Evolutionary conservation across 306 rosid species (phyloP).

Genomic region (Styphnolobium japonicum): DNA sequence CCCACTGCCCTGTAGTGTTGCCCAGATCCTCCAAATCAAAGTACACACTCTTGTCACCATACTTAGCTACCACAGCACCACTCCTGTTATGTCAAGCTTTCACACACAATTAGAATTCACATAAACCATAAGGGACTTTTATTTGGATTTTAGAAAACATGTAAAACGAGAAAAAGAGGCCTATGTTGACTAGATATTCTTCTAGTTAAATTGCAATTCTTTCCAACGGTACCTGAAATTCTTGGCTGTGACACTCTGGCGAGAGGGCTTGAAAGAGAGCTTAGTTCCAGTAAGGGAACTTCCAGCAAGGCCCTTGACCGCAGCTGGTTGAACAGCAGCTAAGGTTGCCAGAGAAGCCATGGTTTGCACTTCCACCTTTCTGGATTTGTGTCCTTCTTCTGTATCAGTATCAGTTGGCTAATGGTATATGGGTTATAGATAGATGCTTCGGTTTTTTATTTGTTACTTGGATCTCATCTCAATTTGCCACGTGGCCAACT

Average conservation of each 20-base stretch:
- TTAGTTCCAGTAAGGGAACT: conserved; percentile 69
- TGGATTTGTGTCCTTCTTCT: no score
- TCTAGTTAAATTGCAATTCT: not conserved
- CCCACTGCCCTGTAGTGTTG: conserved; percentile 98
- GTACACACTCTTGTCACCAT: conserved; percentile 95
- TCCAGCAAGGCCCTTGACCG: conserved; percentile 69
- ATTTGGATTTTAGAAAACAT: not conserved
- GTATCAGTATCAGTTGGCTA: not conserved
- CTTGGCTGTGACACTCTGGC: conserved; percentile 59
- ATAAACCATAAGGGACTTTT: not conserved
- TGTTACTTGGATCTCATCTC: conserved; percentile 39
- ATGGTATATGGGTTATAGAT: no score
- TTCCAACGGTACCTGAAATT: conserved; percentile 36
- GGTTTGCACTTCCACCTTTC: not conserved
- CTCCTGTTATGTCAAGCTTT: conserved; percentile 31
- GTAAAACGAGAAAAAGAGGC: not conserved
- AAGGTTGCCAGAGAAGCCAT: conserved; percentile 82
- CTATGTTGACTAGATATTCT: not conserved
- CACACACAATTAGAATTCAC: not conserved
- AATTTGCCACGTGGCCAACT: conserved; percentile 54
- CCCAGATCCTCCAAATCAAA: conserved; percentile 91
- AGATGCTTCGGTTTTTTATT: conserved; percentile 18
- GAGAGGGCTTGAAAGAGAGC: conserved; percentile 61
- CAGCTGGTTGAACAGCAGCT: conserved; percentile 59
- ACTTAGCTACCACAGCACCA: conserved; percentile 85